Percentiles rank a stretch among this genome's conserved stretches.
Conservation (phyloP, 2,329 filamentous ascomycete species). For the Lithohypha guttulata region DNA sequence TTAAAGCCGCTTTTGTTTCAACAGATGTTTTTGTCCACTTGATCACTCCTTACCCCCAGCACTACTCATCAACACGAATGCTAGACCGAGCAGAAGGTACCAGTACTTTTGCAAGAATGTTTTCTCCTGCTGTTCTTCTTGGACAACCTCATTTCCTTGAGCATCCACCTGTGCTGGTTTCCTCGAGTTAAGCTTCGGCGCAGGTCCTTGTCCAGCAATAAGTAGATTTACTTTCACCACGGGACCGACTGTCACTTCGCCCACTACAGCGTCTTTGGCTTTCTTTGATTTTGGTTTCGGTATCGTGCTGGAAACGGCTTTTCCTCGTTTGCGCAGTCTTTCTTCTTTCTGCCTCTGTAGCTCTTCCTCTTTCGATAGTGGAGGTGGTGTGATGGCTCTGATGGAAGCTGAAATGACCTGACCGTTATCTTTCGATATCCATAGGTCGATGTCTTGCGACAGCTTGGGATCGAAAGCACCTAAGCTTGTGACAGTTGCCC, state of each 20-base stretch:
- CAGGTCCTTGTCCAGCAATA: conserved; percentile 24
- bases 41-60: conserved; percentile 24
- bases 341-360: conserved; percentile 18
- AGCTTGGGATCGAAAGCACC: conserved; percentile 24
- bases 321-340: conserved; percentile 18
- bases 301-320: conserved; percentile 17
- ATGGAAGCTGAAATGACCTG: conserved; percentile 31
- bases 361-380: conserved; percentile 14
- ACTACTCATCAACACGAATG: conserved; percentile 32
- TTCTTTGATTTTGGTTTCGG: conserved; percentile 11
- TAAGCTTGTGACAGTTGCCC: conserved; percentile 31
- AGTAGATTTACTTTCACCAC: conserved; percentile 28
- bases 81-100: conserved; percentile 36
- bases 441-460: conserved; percentile 30
- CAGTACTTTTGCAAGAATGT: conserved; percentile 38
- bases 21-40: neutral
- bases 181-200: conserved; percentile 32
- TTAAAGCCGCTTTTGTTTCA: neutral
- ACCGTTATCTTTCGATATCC: conserved; percentile 29
- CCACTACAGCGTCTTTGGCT: conserved; percentile 1
- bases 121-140: conserved; percentile 33
- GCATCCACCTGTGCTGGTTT: conserved; percentile 31
- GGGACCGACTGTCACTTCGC: conserved; percentile 13
- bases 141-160: conserved; percentile 21
- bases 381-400: conserved; percentile 16